phyloP scores from a whole-genome alignment of 2,329 filamentous ascomycete species.

The Tetracladium maxilliforme region DNA sequence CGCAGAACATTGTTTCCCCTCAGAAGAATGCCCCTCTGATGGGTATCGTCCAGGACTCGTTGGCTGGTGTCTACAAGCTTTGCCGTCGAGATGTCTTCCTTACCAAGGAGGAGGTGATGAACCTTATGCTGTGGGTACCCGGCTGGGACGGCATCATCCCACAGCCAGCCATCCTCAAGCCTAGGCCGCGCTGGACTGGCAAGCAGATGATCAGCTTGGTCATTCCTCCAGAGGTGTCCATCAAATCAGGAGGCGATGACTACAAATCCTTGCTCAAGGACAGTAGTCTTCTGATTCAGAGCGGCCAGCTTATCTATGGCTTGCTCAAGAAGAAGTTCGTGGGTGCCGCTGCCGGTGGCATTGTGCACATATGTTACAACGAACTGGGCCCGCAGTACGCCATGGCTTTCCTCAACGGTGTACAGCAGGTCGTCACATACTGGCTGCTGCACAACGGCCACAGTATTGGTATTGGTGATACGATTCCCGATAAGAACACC shows the following conservation, averaged over 20 bases:
- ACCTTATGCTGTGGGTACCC: constrained; percentile 92
- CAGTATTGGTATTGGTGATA: constrained; percentile 97
- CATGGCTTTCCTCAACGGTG: constrained; percentile 91
- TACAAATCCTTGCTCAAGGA: constrained; percentile 51
- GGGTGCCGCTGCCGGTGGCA: constrained; percentile 77
- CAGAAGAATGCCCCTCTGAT: constrained; percentile 94
- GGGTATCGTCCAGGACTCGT: constrained; percentile 98
- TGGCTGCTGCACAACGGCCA: constrained; percentile 95
- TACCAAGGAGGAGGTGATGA: constrained; percentile 85
- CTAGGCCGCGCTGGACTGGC: constrained; percentile 85
- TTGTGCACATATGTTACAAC: constrained; percentile 93
- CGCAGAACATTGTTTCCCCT: constrained; percentile 93
- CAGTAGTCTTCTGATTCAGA: constrained; percentile 67
- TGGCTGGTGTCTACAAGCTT: constrained; percentile 95
- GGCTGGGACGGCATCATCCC: constrained; percentile 95
- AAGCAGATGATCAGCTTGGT: constrained; percentile 96
- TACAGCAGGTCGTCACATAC: constrained; percentile 89
- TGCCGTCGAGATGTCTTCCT: constrained; percentile 87
- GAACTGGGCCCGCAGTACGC: constrained; percentile 76
- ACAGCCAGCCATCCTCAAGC: constrained; percentile 85
- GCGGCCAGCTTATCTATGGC: constrained; percentile 81
- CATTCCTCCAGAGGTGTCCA: constrained; percentile 74
- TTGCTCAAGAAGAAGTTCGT: constrained; percentile 88
- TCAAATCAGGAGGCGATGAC: constrained; percentile 50
- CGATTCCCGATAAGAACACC: constrained; percentile 76